These are phyloP conservation scores for Cystobasidium sp. DNA, from an alignment of 1,284 basidiomycete species.

Conservation along the genomic window DNA sequence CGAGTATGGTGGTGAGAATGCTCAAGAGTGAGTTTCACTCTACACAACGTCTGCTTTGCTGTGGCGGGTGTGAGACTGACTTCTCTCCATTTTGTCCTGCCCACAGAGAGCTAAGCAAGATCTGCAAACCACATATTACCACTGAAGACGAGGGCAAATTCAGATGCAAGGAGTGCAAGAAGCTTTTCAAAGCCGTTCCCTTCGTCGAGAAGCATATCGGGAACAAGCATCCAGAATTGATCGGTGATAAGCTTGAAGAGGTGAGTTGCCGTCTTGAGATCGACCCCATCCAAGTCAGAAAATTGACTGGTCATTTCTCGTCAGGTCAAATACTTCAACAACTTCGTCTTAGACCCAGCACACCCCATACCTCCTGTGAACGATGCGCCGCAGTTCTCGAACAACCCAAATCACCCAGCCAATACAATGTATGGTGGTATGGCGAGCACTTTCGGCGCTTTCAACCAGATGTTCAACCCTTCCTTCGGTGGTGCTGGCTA, in stretches of 20 bases:
- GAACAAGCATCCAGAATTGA: slow-evolving; percentile 53
- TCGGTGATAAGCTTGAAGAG: slow-evolving; percentile 49
- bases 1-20: slow-evolving; percentile 83
- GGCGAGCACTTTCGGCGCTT: slow-evolving; percentile 39
- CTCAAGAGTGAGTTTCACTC: slow-evolving; percentile 73
- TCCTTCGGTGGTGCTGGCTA: slow-evolving; percentile 6
- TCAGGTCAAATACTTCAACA: slow-evolving; percentile 51
- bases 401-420: slow-evolving; percentile 15
- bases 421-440: slow-evolving; percentile 7
- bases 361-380: slow-evolving; percentile 45
- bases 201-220: slow-evolving; percentile 78
- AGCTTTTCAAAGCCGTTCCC: slow-evolving; percentile 91
- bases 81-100: not conserved
- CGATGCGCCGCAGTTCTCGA: slow-evolving; percentile 25
- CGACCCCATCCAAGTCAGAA: too few species aligned
- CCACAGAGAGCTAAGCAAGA: slow-evolving; percentile 74
- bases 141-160: slow-evolving; percentile 95
- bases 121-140: slow-evolving; percentile 79
- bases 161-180: slow-evolving; percentile 89
- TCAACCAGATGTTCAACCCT: slow-evolving; percentile 44
- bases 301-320: not conserved
- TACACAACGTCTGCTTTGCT: not conserved
- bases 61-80: not conserved
- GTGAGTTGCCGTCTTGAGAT: slow-evolving; percentile 26
- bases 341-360: slow-evolving; percentile 48